Evolutionary conservation across 345 rosid species (phyloP), one percentile per base, ranked within the genome.

Genomic region (Salix purpurea): DNA sequence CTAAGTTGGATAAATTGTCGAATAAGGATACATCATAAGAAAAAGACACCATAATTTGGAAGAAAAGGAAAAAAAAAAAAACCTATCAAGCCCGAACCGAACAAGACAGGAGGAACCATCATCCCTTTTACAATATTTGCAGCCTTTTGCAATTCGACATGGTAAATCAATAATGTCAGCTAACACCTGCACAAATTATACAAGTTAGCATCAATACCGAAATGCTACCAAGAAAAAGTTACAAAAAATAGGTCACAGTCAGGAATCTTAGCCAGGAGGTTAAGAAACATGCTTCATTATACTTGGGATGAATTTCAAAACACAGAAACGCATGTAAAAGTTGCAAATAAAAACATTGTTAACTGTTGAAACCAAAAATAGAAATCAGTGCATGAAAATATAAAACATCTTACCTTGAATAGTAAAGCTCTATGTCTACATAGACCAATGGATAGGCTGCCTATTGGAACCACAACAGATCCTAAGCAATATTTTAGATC

Each of bases 41-140:
- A 40, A 74, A 19, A 48, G 69, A 37, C 62, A 61, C 70, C 46
- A 15, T 1, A 9, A 16, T 5, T 6, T 4, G n/a, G n/a, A 37
- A 71, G 37, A 23, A 60, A 69, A 21, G 58, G 58, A 48, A 71
- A 23, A 50, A 23, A 50, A 69, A 21, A 23, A 67, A 21, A 84
- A 94, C 98, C 97, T 91, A 84, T 96, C 97, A 85, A 89, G 87
- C 79, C 96, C 97, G 86, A 92, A 94, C 67, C 94, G 92, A 83
- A 96, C 97, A 80, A 96, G 98, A 85, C 99, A 93, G 14, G 99
- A 96, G 67, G 99, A 84, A 78, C 97, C 98, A 87, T 96, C 90
- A 70, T 88, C 89, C 77, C 91, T 85, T 75, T 82, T 90, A 78
- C 99, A 96, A 85, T 94, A 92, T 81, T 86, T 96, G 89, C 99